A percentile compares a stretch with the other conserved stretches of the same genome.
phyloP scores from a whole-genome alignment of 2,329 filamentous ascomycete genomes.

The Arthrobotrys sphaeroides region DNA sequence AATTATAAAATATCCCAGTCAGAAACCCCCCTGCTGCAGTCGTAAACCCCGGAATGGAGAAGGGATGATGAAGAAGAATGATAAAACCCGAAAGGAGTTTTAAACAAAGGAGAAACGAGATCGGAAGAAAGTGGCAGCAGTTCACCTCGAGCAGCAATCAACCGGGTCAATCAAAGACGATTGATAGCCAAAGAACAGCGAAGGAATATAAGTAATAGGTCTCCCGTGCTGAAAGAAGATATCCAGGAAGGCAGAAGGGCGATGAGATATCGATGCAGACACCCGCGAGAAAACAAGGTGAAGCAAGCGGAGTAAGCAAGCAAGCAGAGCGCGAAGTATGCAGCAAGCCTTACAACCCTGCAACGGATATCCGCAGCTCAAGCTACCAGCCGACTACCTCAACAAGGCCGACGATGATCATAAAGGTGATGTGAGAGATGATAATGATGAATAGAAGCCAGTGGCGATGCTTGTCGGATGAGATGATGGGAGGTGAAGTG shows the following conservation, averaged over 20 bases:
- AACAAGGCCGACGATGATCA: neutral
- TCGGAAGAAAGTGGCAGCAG: neutral
- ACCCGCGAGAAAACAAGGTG: neutral
- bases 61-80: neutral
- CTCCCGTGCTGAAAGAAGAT: too few relatives aligned
- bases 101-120: neutral
- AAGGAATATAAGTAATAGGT: too few relatives aligned
- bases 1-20: neutral
- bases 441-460: neutral
- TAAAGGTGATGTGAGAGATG: neutral
- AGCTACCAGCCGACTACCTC: neutral
- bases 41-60: neutral
- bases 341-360: neutral
- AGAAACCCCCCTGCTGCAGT: neutral
- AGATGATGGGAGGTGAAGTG: neutral
- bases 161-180: too few relatives aligned
- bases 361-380: neutral
- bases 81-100: conserved; percentile 23
- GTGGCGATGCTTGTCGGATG: neutral
- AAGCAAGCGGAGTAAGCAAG: neutral
- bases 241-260: too few relatives aligned
- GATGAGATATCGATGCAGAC: too few relatives aligned
- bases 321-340: neutral
- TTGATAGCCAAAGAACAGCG: too few relatives aligned
- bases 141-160: too few relatives aligned